Percentiles rank a stretch among this genome's conserved stretches.
Conservation (phyloP, 2,329 filamentous ascomycete genomes). For the Penicillium sp. region DNA sequence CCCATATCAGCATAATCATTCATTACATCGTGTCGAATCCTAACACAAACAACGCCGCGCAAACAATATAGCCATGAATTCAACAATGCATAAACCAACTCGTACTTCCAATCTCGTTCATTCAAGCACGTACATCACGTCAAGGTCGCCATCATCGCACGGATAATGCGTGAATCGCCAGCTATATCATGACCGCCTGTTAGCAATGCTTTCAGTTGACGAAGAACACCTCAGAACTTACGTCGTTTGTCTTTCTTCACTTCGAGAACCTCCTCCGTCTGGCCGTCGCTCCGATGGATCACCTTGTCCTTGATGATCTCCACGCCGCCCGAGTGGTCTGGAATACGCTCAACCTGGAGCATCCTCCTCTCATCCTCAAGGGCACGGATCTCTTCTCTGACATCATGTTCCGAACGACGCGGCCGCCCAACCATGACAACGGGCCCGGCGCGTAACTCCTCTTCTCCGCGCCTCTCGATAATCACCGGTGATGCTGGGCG, state of each 20-base stretch:
- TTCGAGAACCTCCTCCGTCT: constrained; percentile 50
- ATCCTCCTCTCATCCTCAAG: constrained; percentile 64
- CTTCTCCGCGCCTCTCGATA: constrained; percentile 27
- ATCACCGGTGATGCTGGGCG: constrained; percentile 35
- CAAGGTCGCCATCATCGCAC: constrained; percentile 67
- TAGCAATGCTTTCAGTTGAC: constrained; percentile 12
- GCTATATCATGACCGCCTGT: constrained; percentile 41
- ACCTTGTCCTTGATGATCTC: constrained; percentile 31
- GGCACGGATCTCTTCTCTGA: constrained; percentile 67
- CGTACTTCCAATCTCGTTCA: background rate
- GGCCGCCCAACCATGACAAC: constrained; percentile 50
- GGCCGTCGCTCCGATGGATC: constrained; percentile 32
- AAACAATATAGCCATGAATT: background rate
- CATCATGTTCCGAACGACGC: constrained; percentile 56
- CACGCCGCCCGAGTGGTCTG: constrained; percentile 21
- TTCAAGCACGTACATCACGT: constrained; percentile 45
- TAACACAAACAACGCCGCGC: constrained; percentile 3
- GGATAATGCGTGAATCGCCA: constrained; percentile 60
- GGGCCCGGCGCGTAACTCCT: constrained; percentile 33
- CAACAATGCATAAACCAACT: background rate
- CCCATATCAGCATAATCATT: background rate
- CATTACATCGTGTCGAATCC: background rate
- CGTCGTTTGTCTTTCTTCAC: constrained; percentile 91
- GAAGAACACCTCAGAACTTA: constrained; percentile 61
- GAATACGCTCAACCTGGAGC: constrained; percentile 52